Evolutionary conservation across 805 yeast species (phyloP), one percentile per base, ranked within the genome.

Genomic region (Ogataea trehalophila): DNA sequence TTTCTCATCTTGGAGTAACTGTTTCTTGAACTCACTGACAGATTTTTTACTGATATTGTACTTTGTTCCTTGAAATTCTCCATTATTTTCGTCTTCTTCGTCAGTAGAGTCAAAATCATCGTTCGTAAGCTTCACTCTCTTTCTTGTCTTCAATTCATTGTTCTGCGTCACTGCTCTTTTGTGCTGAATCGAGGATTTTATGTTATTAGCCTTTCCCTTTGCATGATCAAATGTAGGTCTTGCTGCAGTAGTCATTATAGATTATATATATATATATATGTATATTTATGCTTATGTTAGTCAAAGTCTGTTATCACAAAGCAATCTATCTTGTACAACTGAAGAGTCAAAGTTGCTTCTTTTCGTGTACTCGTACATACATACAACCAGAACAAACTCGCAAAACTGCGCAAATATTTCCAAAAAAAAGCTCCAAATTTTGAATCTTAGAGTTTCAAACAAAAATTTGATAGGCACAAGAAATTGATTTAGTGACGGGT

Each of bases 141-240:
- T 64, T 41, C 85, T 61, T 46, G 59, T 73, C 55, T 83, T 82
- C 45, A 83, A 58, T 61, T 70, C 70, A 33, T 69, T 71, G 48
- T 83, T 84, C 1, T 79, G 80, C 0, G 85, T 81, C 11, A 77
- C 65, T 40, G 74, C 66, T 42, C 84, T 67, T 11, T 80, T 70
- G 56, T 81, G 86, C 23, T 69, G 67, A 9, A 76, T 79, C 3
- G 74, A 56, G 0, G 83, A 77, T 62, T 49, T 63, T 56, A 46
- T 52, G 7, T 68, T 68, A 42, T 72, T 68, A 1, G 68, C 67
- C 43, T 77, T 79, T 45, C 83, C 82, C 56, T 79, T 73, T 17
- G 85, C 85, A 42, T 77, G 77, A 52, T 82, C 87, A 52, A 83
- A 73, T 6, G 86, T 83, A 0, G 87, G 87, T 59, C 85, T 74